Percentiles rank a stretch among this genome's conserved stretches.
These are phyloP conservation scores for Talaromyces sp. DNA, from an alignment of 2,329 filamentous ascomycete species.

Conservation along the genomic window DNA sequence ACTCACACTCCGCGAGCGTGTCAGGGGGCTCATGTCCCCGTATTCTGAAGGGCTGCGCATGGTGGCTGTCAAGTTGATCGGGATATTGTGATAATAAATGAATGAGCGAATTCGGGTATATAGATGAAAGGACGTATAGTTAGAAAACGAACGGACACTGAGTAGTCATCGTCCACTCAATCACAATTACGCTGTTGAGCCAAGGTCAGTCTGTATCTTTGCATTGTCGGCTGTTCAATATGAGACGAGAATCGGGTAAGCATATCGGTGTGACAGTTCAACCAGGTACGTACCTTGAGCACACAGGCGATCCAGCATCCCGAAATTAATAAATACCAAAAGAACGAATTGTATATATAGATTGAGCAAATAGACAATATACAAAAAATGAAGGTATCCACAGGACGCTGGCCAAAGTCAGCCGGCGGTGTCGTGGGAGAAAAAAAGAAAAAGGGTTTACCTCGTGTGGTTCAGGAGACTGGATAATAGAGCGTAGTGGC, in stretches of 20 bases:
- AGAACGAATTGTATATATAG: not conserved
- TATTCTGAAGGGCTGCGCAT: conserved; percentile 10
- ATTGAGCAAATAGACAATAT: not conserved
- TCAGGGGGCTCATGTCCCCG: conserved; percentile 22
- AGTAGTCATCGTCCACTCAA: conserved; percentile 4
- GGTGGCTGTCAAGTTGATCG: not conserved
- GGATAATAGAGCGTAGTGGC: not conserved
- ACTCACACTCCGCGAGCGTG: conserved; percentile 40
- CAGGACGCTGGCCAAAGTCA: not conserved
- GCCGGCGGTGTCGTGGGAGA: not conserved
- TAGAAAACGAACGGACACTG: not conserved
- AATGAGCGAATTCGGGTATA: conserved; percentile 1
- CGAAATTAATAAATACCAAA: not conserved
- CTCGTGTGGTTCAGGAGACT: conserved; percentile 12
- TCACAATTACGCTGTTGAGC: not conserved
- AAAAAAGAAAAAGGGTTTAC: not conserved
- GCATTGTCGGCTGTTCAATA: not conserved
- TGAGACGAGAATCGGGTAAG: not conserved
- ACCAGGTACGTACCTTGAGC: conserved; percentile 2
- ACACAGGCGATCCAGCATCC: not conserved
- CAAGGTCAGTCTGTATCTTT: not conserved
- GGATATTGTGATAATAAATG: not conserved
- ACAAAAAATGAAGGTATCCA: not conserved
- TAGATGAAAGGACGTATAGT: not conserved
- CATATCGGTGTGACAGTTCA: not conserved